phyloP scores from a whole-genome alignment of 2,329 filamentous ascomycete genomes.

The Fusarium agapanthi region DNA sequence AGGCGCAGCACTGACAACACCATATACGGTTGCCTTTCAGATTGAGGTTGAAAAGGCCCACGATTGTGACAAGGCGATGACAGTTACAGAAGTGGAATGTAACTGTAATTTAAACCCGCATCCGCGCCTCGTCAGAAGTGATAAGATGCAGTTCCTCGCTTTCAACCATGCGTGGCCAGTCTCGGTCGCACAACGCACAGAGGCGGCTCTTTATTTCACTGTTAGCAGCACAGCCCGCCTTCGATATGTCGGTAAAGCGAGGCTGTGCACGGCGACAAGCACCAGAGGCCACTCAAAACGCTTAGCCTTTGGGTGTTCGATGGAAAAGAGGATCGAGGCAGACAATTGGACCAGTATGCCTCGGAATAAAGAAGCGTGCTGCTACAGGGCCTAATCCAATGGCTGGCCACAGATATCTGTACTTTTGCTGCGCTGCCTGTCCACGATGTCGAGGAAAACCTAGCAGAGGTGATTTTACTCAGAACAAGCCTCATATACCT shows the following conservation, averaged over 20 bases:
- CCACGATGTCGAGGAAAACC: constrained; percentile 8
- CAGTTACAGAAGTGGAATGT: neutral
- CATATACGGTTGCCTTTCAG: constrained; percentile 4
- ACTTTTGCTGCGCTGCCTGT: constrained; percentile 11
- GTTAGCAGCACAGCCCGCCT: constrained; percentile 18
- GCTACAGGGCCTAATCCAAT: neutral
- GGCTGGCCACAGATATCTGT: constrained; percentile 16
- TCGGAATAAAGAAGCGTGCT: constrained; percentile 9
- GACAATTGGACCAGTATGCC: constrained; percentile 15
- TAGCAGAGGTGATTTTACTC: neutral
- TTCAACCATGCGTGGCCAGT: constrained; percentile 24
- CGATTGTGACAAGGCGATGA: neutral
- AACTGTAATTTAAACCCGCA: constrained; percentile 11
- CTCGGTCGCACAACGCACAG: constrained; percentile 11
- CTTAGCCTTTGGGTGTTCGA: neutral
- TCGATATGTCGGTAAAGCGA: neutral
- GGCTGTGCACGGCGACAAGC: constrained; percentile 15
- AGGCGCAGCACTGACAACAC: constrained; percentile 19
- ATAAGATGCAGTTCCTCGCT: neutral
- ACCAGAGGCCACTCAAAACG: constrained; percentile 4
- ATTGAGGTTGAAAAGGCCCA: constrained; percentile 13
- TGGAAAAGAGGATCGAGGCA: neutral
- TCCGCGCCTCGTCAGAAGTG: neutral
- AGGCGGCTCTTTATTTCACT: constrained; percentile 11
- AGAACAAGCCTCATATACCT: neutral